Evolutionary conservation across 108 stramenopile species (phyloP).

Genomic region (Skeletonema costatum): DNA sequence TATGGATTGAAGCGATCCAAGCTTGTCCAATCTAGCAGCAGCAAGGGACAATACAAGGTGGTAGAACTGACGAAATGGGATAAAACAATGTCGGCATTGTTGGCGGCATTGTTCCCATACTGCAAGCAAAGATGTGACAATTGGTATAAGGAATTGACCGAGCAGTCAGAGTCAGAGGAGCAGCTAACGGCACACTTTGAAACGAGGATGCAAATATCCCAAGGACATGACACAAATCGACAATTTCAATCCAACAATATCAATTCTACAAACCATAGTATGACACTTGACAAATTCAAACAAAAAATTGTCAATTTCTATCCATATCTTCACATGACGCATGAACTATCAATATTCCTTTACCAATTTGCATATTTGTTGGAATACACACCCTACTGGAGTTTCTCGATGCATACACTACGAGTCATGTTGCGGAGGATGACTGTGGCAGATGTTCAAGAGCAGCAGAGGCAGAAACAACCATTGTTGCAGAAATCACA

Average conservation of each 20-base stretch:
- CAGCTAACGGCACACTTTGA: neutral
- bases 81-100: constrained; percentile 60
- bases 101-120: constrained; percentile 71
- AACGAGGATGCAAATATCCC: constrained; percentile 1
- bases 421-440: constrained; percentile 67
- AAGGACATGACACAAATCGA: neutral
- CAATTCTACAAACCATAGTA: neutral
- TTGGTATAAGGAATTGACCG: constrained; percentile 18
- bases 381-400: constrained; percentile 68
- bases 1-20: constrained; percentile 71
- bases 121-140: constrained; percentile 58
- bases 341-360: constrained; percentile 52
- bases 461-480: constrained; percentile 18
- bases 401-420: constrained; percentile 59
- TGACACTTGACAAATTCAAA: constrained; percentile 17
- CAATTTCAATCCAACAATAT: constrained; percentile 7
- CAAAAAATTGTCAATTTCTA: constrained; percentile 47
- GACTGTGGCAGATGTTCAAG: constrained; percentile 63
- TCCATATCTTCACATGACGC: constrained; percentile 62
- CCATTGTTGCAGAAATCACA: constrained; percentile 7
- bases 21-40: constrained; percentile 20
- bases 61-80: constrained; percentile 48
- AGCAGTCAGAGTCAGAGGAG: constrained; percentile 6
- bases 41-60: constrained; percentile 18
- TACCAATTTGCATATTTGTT: constrained; percentile 75